Evolutionary conservation across 2,329 filamentous ascomycete species (phyloP).

Genomic region (Apiospora pterosperma): DNA sequence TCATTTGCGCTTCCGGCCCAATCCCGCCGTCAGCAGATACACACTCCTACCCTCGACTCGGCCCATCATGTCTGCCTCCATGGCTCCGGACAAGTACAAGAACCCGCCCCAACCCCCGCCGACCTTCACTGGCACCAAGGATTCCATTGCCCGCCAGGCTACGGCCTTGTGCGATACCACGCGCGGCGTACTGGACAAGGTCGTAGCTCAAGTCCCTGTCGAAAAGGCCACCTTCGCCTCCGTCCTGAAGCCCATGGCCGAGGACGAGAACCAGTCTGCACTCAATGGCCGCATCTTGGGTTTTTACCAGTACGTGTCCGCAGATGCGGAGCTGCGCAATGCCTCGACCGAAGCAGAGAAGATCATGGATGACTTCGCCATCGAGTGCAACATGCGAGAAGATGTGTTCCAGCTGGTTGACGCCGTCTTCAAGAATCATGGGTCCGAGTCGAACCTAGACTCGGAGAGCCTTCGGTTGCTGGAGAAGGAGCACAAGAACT

Average conservation of each 20-base stretch:
- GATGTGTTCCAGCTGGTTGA: constrained; percentile 71
- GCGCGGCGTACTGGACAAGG: constrained; percentile 61
- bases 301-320: constrained; percentile 79
- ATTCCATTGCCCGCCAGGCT: constrained; percentile 64
- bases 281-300: constrained; percentile 64
- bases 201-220: constrained; percentile 58
- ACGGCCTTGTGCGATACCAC: constrained; percentile 62
- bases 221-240: constrained; percentile 51
- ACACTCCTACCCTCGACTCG: constrained; percentile 14
- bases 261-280: constrained; percentile 65
- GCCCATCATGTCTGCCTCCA: constrained; percentile 49
- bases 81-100: constrained; percentile 65
- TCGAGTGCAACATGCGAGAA: constrained; percentile 78
- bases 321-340: constrained; percentile 64
- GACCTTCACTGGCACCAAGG: constrained; percentile 71
- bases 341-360: constrained; percentile 75
- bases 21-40: constrained; percentile 23
- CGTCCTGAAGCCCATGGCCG: constrained; percentile 64
- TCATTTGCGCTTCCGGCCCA: constrained; percentile 45
- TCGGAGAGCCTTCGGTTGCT: constrained; percentile 69
- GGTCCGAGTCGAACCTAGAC: constrained; percentile 53
- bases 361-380: constrained; percentile 71
- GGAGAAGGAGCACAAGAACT: constrained; percentile 74
- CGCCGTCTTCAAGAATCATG: constrained; percentile 53
- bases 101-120: constrained; percentile 76